Evolutionary conservation across 805 yeast species (phyloP), one percentile per base, ranked within the genome.

Genomic region (Ogataea saltuana): DNA sequence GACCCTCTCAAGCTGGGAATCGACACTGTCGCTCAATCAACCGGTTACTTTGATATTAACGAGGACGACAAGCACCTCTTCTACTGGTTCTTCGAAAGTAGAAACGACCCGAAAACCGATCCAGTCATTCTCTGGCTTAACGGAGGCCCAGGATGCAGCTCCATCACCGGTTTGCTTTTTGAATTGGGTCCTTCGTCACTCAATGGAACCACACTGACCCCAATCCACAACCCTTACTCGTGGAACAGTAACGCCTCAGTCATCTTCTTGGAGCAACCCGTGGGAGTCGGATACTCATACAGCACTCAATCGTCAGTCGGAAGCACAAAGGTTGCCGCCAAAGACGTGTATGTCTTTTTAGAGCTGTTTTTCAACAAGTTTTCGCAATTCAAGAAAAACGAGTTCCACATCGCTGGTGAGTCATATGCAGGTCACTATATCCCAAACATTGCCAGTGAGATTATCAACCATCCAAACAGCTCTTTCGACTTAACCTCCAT

Each of bases 111-210:
- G n/a, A 69, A 69, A 50, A 85, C 74, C 47, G 96, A 88, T 65
- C 96, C 96, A 1, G 72, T 88, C 30, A 76, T 89, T 39, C 72
- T 91, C 53, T 89, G 97, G 96, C 74, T 88, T 60, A 88, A 88
- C 61, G 97, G 97, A 55, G 97, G 97, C 13, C 96, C 97, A 33
- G 97, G 97, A 4, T 88, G 96, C 68, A 85, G 95, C 12, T 86
- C 95, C 9, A 67, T 87, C 67, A 86, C 95, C 11, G 96, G 96
- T 0, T 74, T 86, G 53, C 84, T 88, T 61, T 86, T 87, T 61
- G 96, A 88, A 63, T 74, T 88, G 55, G 96, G 96, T 21, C 91
- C 96, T 12, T 74, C 95, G 2, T 72, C 81, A 17, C 80, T 88
- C 49, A 46, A 57, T 33, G 76, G 72, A 45, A 63, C 76, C 31